These are phyloP conservation scores for Mortierella sp. DNA, from an alignment of 371 early-diverging fungal species.

Conservation along the genomic window DNA sequence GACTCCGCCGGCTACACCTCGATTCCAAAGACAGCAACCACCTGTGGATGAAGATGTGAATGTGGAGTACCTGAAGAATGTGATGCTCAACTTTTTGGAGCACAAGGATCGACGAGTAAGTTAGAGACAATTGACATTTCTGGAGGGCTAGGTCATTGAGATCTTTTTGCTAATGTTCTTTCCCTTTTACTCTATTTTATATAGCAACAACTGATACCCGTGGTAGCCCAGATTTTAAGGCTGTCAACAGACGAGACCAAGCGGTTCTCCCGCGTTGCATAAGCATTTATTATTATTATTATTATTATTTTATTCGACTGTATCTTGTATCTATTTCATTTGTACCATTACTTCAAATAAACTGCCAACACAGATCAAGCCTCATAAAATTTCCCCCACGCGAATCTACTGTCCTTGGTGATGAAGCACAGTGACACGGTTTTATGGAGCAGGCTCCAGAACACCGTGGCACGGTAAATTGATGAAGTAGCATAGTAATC, in stretches of 20 bases:
- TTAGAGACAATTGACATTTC: not conserved
- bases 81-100: constrained; percentile 90
- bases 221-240: constrained; percentile 82
- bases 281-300: constrained; percentile 21
- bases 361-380: too few relatives aligned
- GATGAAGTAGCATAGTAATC: too few relatives aligned
- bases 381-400: too few relatives aligned
- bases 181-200: not conserved
- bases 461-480: too few relatives aligned
- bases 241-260: constrained; percentile 83
- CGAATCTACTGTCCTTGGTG: too few relatives aligned
- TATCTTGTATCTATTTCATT: not conserved
- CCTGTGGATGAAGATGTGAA: constrained; percentile 67
- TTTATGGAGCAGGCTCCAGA: too few relatives aligned
- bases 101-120: constrained; percentile 77
- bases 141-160: not conserved
- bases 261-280: constrained; percentile 58
- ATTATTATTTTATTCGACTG: constrained; percentile 11
- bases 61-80: constrained; percentile 86
- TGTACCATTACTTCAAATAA: not conserved
- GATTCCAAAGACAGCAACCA: constrained; percentile 29
- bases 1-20: constrained; percentile 40
- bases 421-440: too few relatives aligned
- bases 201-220: constrained; percentile 83
- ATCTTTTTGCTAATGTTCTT: not conserved